Conservation (phyloP, 108 stramenopile genomes). For the Nitzschia putrida region DNA sequence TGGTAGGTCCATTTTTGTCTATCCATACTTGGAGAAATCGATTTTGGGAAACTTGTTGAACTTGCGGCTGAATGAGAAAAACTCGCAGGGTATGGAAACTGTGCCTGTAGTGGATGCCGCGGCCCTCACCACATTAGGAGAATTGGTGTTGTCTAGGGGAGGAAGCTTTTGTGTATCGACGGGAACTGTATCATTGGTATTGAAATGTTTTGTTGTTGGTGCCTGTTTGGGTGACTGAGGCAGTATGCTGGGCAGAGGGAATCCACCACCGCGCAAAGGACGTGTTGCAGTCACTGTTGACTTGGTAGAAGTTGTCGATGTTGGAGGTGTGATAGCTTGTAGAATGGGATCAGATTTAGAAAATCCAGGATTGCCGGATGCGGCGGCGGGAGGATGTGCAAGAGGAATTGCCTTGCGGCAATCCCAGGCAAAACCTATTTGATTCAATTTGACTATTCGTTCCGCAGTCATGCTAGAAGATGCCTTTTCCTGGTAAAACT, state of each 20-base stretch:
- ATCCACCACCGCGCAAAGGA: constrained; percentile 1
- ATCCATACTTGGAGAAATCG: constrained; percentile 2
- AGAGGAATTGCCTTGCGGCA: constrained; percentile 26
- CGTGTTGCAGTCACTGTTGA: background rate
- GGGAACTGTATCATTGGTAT: background rate
- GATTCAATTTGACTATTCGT: constrained; percentile 39
- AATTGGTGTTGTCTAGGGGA: background rate
- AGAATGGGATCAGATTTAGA: background rate
- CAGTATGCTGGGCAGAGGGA: background rate
- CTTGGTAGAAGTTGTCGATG: background rate
- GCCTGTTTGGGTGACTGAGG: constrained; percentile 8
- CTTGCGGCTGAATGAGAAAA: constrained; percentile 34
- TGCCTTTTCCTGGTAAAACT: constrained; percentile 45
- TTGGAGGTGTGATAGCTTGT: background rate
- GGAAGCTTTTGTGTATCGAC: background rate
- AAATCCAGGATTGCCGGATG: background rate
- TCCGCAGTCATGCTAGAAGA: constrained; percentile 46
- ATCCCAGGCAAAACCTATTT: constrained; percentile 59
- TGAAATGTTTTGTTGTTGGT: background rate
- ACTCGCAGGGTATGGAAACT: constrained; percentile 27
- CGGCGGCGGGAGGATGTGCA: background rate
- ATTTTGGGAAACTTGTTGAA: constrained; percentile 21
- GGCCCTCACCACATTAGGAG: background rate
- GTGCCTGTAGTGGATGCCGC: background rate
- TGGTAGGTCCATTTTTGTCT: too few species aligned